Conservation (phyloP, 305 asterid genomes). For the Solanum hybrid region DNA sequence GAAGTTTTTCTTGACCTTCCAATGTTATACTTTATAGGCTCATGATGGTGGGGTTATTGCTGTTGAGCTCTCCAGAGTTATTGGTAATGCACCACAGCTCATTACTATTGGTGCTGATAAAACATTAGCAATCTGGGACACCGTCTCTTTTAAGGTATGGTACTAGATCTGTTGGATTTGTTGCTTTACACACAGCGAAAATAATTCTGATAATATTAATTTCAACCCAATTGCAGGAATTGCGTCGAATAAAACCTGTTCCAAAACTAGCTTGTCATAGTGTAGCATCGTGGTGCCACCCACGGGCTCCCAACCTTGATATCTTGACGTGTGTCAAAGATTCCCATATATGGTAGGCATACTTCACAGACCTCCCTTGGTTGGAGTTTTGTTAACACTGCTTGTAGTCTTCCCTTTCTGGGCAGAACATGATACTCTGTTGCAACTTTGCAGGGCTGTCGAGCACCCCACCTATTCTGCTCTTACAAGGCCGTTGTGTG, state of each 20-base stretch:
- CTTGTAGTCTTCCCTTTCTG: slow-evolving; percentile 1
- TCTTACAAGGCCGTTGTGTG: slow-evolving; percentile 91
- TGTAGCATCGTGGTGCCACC: slow-evolving; percentile 99
- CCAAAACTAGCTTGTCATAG: slow-evolving; percentile 96
- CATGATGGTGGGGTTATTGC: slow-evolving; percentile 97
- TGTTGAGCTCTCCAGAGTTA: slow-evolving; percentile 82
- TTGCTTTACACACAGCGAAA: not conserved
- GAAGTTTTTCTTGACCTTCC: not conserved
- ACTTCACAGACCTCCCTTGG: not conserved
- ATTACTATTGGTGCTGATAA: slow-evolving; percentile 85
- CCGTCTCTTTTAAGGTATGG: slow-evolving; percentile 66
- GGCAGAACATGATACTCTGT: slow-evolving; percentile 17
- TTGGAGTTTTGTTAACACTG: not conserved
- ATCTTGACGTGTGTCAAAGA: slow-evolving; percentile 96
- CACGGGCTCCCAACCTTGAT: slow-evolving; percentile 99
- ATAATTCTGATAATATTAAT: not conserved
- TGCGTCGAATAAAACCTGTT: slow-evolving; percentile 95
- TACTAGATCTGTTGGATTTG: not conserved
- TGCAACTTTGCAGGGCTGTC: slow-evolving; percentile 69
- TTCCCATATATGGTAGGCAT: slow-evolving; percentile 87
- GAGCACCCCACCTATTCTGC: slow-evolving; percentile 94
- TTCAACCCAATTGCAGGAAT: slow-evolving; percentile 23
- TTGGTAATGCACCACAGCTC: slow-evolving; percentile 85
- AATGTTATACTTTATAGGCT: slow-evolving; percentile 39
- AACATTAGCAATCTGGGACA: slow-evolving; percentile 89